phyloP scores from a whole-genome alignment of 768 basidiomycete genomes.

The Sarcomyxa edulis region DNA sequence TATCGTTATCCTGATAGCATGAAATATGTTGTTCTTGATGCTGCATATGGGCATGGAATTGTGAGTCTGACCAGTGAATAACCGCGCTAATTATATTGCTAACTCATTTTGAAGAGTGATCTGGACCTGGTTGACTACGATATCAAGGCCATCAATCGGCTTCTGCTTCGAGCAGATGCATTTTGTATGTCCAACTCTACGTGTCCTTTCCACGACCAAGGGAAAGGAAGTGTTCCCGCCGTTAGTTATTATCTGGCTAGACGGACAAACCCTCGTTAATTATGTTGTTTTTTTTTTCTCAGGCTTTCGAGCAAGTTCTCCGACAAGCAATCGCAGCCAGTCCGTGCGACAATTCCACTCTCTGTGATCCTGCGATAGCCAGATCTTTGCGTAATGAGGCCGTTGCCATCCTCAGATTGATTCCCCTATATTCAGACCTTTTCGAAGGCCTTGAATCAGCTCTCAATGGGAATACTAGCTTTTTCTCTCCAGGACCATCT shows the following conservation, averaged over 20 bases:
- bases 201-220: constrained; percentile 14
- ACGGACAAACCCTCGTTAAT: too few species aligned
- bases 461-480: too few species aligned
- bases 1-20: constrained; percentile 10
- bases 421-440: too few species aligned
- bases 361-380: too few species aligned
- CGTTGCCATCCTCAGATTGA: too few species aligned
- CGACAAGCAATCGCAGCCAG: background rate
- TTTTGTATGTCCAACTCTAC: constrained; percentile 10
- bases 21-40: constrained; percentile 12
- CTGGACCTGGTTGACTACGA: constrained; percentile 9
- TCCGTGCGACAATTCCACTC: too few species aligned
- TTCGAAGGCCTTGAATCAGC: too few species aligned
- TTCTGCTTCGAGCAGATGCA: constrained; percentile 13
- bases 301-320: background rate
- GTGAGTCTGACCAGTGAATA: constrained; percentile 4
- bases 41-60: constrained; percentile 12
- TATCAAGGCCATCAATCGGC: constrained; percentile 10
- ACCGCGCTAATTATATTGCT: background rate
- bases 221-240: constrained; percentile 29
- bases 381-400: too few species aligned
- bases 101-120: constrained; percentile 1
- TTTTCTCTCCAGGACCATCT: too few species aligned
- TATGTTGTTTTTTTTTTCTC: too few species aligned
- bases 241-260: too few species aligned